Base-by-base conservation (phyloP, 257 asterid species). In the Oldenlandia corymbosa region DNA sequence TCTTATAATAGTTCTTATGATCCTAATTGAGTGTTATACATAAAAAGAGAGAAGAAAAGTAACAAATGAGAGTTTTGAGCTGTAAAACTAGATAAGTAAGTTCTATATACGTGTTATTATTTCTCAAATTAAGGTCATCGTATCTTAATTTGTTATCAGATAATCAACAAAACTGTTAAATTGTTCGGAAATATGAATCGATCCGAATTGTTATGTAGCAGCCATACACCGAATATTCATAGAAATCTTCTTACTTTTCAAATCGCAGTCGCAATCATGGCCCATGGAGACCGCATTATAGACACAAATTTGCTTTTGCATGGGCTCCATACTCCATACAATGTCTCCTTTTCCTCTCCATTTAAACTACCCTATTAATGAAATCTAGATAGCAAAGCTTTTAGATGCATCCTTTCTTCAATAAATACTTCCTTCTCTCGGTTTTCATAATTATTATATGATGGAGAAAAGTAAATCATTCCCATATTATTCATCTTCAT, bases 401-500 rank as follows among this genome's bases (percentile, higher is more conserved):
- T 34, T 9, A 34, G 4, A 4, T 9, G 39, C 58, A 30, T 69
- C 64, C 57, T 58, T 52, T 68, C 58, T 52, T 74, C 72, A 64
- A 54, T 62, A 24, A 30, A 61, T 50, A 45, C 39, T 12, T 36
- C 18, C 49, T 1, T 42, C 48, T 43, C 48, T 43, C 8, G 1
- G 2, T 43, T 14, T 3, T 43, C 3, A 43, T 3, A 46, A 7
- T 41, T 36, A 37, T n/a, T 18, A 43, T 42, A 51, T 60, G 52
- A 91, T 92, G 95, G 97, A 87, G 62, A 88, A 83, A 78, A 78
- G 77, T 24, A 85, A 75, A 85, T 73, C 95, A 70, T 78, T 84
- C 73, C 90, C 98, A 66, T 83, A 83, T 57, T 69, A 84, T 76
- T 86, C 96, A 4, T 30, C 95, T 39, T 88, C 91, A 10, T 86